phyloP scores from a whole-genome alignment of 306 rosid genomes.

The Lathyrus oleraceus region DNA sequence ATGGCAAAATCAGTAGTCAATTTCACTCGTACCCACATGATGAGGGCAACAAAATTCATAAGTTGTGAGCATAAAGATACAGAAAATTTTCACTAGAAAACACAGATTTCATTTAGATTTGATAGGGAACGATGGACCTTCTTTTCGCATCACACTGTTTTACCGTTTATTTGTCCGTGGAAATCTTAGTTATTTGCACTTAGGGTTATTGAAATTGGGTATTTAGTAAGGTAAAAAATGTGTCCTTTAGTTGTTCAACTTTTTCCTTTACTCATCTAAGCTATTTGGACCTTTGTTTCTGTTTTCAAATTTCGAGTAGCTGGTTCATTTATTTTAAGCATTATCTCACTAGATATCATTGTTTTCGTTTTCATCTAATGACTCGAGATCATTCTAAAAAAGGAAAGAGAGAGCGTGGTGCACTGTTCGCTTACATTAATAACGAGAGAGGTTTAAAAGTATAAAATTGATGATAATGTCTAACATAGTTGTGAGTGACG shows the following conservation, averaged over 20 bases:
- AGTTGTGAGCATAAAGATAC: too few species aligned
- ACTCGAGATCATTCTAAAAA: background rate
- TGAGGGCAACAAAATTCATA: too few species aligned
- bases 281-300: background rate
- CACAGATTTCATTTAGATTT: too few species aligned
- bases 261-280: background rate
- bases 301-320: background rate
- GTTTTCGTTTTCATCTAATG: slow-evolving; percentile 1
- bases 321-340: slow-evolving; percentile 5
- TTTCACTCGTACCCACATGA: too few species aligned
- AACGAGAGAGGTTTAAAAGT: background rate
- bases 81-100: too few species aligned
- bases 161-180: too few species aligned
- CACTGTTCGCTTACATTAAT: background rate
- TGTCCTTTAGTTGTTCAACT: background rate
- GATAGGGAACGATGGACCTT: too few species aligned
- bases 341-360: background rate
- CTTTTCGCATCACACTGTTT: too few species aligned
- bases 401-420: background rate
- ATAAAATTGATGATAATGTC: background rate
- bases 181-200: too few species aligned
- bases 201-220: too few species aligned
- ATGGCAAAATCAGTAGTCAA: too few species aligned
- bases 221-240: too few species aligned
- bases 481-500: slow-evolving; percentile 2